A percentile compares a stretch with the other conserved stretches of the same genome.
These are phyloP conservation scores for Eutrema japonicum DNA, from an alignment of 345 rosid genomes.

Conservation along the genomic window DNA sequence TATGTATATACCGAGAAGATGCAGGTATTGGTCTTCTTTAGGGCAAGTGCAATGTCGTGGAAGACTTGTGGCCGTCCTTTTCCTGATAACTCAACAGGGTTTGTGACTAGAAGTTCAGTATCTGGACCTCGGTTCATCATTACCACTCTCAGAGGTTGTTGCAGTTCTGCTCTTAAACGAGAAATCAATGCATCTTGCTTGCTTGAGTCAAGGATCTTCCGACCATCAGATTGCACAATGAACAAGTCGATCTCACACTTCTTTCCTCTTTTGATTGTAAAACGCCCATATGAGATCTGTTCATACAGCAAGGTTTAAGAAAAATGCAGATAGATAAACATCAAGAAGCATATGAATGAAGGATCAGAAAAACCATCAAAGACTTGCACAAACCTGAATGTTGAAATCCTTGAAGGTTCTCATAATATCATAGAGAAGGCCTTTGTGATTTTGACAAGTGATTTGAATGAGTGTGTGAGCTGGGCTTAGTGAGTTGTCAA, in stretches of 20 bases:
- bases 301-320: conserved; percentile 12
- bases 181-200: conserved; percentile 68
- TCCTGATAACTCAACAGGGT: conserved; percentile 91
- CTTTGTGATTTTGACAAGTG: conserved; percentile 86
- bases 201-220: conserved; percentile 81
- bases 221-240: conserved; percentile 80
- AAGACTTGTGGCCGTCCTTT: conserved; percentile 97
- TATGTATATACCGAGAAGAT: conserved; percentile 71
- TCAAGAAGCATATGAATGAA: background rate
- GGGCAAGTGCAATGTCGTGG: conserved; percentile 81
- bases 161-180: conserved; percentile 71
- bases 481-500: conserved; percentile 85
- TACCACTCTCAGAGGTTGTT: conserved; percentile 83
- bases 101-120: conserved; percentile 84
- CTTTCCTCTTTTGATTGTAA: conserved; percentile 57
- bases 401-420: conserved; percentile 93
- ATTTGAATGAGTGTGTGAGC: conserved; percentile 89
- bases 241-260: conserved; percentile 90
- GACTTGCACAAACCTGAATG: conserved; percentile 67
- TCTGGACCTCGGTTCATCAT: conserved; percentile 87
- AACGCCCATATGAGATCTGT: conserved; percentile 94
- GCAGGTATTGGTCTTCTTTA: conserved; percentile 70
- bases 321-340: background rate
- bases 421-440: conserved; percentile 90
- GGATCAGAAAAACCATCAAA: background rate